phyloP scores from a whole-genome alignment of 2,329 filamentous ascomycete species.

The Aureobasidium sp. region DNA sequence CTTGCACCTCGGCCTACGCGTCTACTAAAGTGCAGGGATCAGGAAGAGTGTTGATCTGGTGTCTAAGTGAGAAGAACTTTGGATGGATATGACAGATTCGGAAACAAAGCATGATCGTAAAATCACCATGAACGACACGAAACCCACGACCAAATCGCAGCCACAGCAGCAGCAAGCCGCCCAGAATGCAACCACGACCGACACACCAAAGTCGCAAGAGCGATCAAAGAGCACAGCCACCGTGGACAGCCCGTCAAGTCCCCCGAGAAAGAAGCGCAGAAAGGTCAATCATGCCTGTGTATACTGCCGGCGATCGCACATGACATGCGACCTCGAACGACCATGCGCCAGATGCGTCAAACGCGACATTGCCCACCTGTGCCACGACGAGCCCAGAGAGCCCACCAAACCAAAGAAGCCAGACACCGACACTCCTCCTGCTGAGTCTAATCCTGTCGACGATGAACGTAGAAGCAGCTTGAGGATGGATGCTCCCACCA shows the following conservation, averaged over 20 bases:
- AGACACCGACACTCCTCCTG: conserved; percentile 1
- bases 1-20: not conserved
- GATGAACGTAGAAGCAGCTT: conserved; percentile 11
- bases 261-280: conserved; percentile 52
- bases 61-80: not conserved
- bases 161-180: not conserved
- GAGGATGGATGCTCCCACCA: conserved; percentile 52
- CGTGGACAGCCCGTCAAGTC: conserved; percentile 11
- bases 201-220: conserved; percentile 10
- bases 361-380: conserved; percentile 97
- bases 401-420: conserved; percentile 64
- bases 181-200: not conserved
- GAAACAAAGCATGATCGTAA: not conserved
- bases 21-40: not conserved
- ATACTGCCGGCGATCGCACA: conserved; percentile 61
- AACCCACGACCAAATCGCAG: not conserved
- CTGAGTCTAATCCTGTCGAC: not conserved
- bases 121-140: not conserved
- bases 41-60: not conserved
- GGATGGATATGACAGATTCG: not conserved
- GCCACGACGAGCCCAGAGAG: conserved; percentile 97
- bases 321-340: conserved; percentile 73
- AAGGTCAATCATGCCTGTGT: conserved; percentile 64
- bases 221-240: conserved; percentile 17
- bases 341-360: conserved; percentile 99